phyloP scores from a whole-genome alignment of 2,329 filamentous ascomycete genomes.

The Biscogniauxia mediterranea region DNA sequence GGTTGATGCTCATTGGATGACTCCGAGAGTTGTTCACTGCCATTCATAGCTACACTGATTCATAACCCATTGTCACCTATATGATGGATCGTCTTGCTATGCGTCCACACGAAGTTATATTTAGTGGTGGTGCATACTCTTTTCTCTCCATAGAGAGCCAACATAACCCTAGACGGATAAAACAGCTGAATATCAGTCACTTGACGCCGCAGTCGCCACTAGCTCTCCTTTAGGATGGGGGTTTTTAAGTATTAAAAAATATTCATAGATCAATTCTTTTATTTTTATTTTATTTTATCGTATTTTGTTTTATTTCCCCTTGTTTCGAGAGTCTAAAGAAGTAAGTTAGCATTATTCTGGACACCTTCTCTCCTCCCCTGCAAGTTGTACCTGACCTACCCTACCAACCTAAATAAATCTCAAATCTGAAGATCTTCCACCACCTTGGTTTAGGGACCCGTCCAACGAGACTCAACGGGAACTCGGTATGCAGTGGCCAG shows the following conservation, averaged over 20 bases:
- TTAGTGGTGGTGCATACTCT: not conserved
- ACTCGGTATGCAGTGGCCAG: not conserved
- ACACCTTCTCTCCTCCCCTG: slow-evolving; percentile 1
- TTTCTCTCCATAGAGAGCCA: not conserved
- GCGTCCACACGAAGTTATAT: not conserved
- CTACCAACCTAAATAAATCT: too few relatives aligned
- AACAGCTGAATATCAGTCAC: not conserved
- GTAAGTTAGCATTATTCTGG: not conserved
- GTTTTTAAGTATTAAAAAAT: not conserved
- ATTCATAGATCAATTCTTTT: slow-evolving; percentile 3
- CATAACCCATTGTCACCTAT: not conserved
- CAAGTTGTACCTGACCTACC: slow-evolving; percentile 6
- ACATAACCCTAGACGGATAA: not conserved
- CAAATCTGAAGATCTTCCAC: not conserved
- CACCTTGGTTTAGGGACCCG: not conserved
- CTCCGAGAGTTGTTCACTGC: not conserved
- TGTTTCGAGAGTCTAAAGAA: not conserved
- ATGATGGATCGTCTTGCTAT: not conserved
- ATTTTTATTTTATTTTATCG: slow-evolving; percentile 4
- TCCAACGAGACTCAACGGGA: not conserved
- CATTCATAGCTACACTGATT: not conserved
- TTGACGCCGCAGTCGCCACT: not conserved
- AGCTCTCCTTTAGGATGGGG: too few relatives aligned
- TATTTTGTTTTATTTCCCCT: not conserved
- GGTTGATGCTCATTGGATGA: not conserved